Evolutionary conservation across 75 land plant genomes (phyloP), one percentile per base, ranked within the genome.

Genomic region (Larix kaempferi): DNA sequence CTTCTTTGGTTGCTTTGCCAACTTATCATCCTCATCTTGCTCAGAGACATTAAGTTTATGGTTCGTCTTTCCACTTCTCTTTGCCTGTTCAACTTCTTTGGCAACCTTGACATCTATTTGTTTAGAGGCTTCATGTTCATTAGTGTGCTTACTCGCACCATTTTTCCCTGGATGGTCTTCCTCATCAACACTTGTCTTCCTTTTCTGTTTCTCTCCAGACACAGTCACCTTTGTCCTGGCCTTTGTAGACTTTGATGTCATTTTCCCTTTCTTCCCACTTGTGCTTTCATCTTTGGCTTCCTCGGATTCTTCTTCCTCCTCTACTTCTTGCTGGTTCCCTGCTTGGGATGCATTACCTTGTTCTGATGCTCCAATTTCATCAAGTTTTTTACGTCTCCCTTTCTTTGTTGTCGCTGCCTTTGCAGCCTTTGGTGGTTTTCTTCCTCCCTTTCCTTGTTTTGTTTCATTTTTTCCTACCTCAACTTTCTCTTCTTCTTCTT

Each of bases 391-490:
- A 33, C 21, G 25, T 65, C 69, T 37, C 1, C 39, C 27, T 65
- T 15, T 65, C 35, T 65, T 37, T 39, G 71, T 33, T 39, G 22
- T 67, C n/a, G 44, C 49, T 37, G 49, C 49, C 71, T 67, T 67
- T 67, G 71, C 21, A 67, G 71, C 6, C 71, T 67, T 67, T 14
- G 67, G 5, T 33, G 69, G 15, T 65, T 65, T 65, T 65, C 69
- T 16, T 65, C 35, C 21, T 41, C 25, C 41, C 52, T 69, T 69
- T 10, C 49, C 52, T 35, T 69, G 52, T 19, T 35, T 44, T n/a
- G 37, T 67, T 39, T 80, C 19, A 74, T 14, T 74, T 80, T 62
- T 27, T 69, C 54, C 64, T 78, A 74, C 62, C 39, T 76, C 78
- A 54, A 6, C 77, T 44, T 62, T 76, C 27, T 52, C 60, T 21